A percentile compares a stretch with the other conserved stretches of the same genome.
phyloP scores from a whole-genome alignment of 306 rosid species.

The Malus orientalis region DNA sequence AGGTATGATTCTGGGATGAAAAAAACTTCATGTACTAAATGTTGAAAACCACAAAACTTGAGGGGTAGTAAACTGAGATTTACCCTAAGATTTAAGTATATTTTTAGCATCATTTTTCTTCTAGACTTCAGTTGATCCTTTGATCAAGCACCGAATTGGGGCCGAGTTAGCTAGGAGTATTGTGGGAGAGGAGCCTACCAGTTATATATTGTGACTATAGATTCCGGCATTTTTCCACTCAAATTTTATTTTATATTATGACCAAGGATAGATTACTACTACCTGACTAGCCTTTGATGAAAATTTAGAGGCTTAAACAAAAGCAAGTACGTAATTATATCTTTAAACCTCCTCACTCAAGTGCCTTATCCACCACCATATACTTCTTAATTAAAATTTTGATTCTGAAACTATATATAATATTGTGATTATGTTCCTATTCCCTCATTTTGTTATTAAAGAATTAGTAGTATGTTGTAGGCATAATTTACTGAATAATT shows the following conservation, averaged over 20 bases:
- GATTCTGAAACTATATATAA: neutral
- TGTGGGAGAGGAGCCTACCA: neutral
- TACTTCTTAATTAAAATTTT: too few species aligned
- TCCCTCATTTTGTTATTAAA: constrained; percentile 11
- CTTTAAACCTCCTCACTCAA: constrained; percentile 11
- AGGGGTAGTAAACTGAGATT: too few species aligned
- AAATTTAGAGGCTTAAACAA: neutral
- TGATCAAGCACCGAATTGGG: neutral
- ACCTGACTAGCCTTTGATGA: neutral
- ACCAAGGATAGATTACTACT: neutral
- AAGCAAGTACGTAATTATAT: neutral
- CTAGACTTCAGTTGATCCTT: neutral
- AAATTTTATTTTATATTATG: neutral
- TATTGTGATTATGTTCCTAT: constrained; percentile 10
- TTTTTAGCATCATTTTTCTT: neutral
- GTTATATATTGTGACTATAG: constrained; percentile 22
- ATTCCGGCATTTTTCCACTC: constrained; percentile 46
- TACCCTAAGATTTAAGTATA: neutral
- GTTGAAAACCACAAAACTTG: too few species aligned
- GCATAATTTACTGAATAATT: too few species aligned
- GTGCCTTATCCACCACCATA: neutral
- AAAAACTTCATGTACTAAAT: too few species aligned
- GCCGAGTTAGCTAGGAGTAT: neutral
- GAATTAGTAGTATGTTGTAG: neutral
- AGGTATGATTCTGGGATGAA: too few species aligned